These are phyloP conservation scores for Xerocomellus intermedius DNA, from an alignment of 768 basidiomycete species.

Conservation along the genomic window DNA sequence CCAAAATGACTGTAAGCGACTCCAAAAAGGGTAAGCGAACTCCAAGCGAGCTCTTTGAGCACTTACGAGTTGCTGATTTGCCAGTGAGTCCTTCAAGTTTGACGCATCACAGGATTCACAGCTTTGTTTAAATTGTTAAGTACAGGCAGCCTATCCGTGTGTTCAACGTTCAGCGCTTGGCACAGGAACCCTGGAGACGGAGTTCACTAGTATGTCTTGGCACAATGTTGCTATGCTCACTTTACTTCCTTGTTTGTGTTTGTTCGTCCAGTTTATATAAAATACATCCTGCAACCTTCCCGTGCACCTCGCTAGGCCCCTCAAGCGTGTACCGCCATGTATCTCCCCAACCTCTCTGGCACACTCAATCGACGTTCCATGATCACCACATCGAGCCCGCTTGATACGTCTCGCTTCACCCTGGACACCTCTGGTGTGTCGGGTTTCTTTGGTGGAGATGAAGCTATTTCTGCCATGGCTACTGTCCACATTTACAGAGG, in stretches of 20 bases:
- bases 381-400: neutral
- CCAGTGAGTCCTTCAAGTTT: too few species aligned
- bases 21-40: too few species aligned
- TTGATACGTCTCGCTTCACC: constrained; percentile 1
- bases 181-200: neutral
- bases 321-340: neutral
- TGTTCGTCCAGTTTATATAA: neutral
- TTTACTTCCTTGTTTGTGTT: neutral
- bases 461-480: constrained; percentile 32
- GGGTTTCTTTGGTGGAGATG: constrained; percentile 33
- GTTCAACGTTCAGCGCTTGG: neutral
- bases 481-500: constrained; percentile 27
- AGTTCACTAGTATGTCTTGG: neutral
- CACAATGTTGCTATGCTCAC: neutral
- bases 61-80: too few species aligned
- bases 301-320: neutral
- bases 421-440: constrained; percentile 29
- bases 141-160: neutral
- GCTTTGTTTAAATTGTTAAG: too few species aligned
- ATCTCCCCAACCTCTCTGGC: neutral
- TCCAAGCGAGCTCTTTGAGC: too few species aligned
- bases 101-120: too few species aligned
- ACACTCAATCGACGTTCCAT: neutral
- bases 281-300: neutral
- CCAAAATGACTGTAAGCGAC: too few species aligned